Base-by-base conservation (phyloP, 371 early-diverging fungal species). In the Rhizopus stolonifer region DNA sequence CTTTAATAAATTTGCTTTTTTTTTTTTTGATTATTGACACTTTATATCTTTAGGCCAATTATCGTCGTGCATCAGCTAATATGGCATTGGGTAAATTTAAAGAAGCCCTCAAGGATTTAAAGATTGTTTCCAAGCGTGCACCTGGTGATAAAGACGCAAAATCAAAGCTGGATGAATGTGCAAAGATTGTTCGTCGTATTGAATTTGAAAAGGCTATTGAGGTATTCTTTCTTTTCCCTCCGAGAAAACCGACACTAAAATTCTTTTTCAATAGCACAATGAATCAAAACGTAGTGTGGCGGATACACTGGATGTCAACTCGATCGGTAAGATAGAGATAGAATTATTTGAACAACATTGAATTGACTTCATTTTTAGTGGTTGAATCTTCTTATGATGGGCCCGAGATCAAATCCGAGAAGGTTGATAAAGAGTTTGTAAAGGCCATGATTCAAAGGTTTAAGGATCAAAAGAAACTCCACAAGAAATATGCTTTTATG, bases 181-280 rank as follows among this genome's bases (percentile, higher is more conserved):
- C 92, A 58, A 95, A 95, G 74, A 91, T 94, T 60, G 86, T 87
- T 42, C 85, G 87, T 39, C 70, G 91, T 39, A 79, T 87, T 38
- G 87, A 90, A 60, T 96, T 98, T 73, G 98, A 95, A 73, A 87
- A 91, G 69, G 99, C 99, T 7, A 96, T 98, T 50, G 83, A 82
- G 58, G 84, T 83, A 25, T 23, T n/a, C 15, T 0, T 38, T 38
- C 14, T 38, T 39, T 34, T 4, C 43, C n/a, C n/a, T n/a, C n/a
- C n/a, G n/a, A 32, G 19, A 19, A 52, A n/a, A 15, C n/a, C 43
- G 43, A 7, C 9, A 19, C 24, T 36, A 23, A 32, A 56, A 21
- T 56, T 33, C 38, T 46, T 18, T 40, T 49, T 40, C 23, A 31
- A 11, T 51, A 80, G 74, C 70, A 72, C 46, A 69, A 76, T 52